phyloP scores from a whole-genome alignment of 345 rosid species.

The Bretschneidera sinensis region DNA sequence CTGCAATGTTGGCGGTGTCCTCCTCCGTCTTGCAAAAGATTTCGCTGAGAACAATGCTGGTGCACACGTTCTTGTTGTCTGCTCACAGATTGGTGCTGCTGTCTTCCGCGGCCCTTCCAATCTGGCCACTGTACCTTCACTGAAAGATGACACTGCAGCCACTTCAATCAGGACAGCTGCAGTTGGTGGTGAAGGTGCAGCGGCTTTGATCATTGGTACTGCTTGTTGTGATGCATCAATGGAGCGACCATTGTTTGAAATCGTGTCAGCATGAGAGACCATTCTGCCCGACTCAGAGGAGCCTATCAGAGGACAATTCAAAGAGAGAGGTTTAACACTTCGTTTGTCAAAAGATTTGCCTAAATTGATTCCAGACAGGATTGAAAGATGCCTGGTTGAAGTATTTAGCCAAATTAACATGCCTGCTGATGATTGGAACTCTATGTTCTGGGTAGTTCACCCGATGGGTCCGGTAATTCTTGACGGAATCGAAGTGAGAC shows the following conservation, averaged over 20 bases:
- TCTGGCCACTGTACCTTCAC: too few species aligned
- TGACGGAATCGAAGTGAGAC: neutral
- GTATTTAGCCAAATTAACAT: neutral
- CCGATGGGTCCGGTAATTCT: neutral
- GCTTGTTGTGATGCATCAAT: too few species aligned
- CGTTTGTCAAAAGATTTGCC: too few species aligned
- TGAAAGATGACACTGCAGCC: too few species aligned
- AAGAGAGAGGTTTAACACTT: too few species aligned
- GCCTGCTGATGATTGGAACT: constrained; percentile 2
- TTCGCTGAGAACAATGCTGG: constrained; percentile 6
- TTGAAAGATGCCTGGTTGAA: neutral
- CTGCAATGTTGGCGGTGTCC: neutral
- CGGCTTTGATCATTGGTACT: neutral
- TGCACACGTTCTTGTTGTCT: neutral
- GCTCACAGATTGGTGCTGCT: neutral
- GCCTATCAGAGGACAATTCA: too few species aligned
- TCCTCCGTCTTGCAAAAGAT: constrained; percentile 6
- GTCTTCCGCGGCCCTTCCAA: too few species aligned
- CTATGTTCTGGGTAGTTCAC: constrained; percentile 4
- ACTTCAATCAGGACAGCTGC: too few species aligned
- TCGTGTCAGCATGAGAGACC: too few species aligned
- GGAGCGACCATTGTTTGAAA: too few species aligned
- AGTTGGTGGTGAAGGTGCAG: constrained; percentile 6
- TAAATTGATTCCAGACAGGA: neutral
- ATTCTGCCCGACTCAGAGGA: too few species aligned